Evolutionary conservation across 2,329 filamentous ascomycete species (phyloP), one percentile per base, ranked within the genome.

Genomic region (Pezicula radicicola): DNA sequence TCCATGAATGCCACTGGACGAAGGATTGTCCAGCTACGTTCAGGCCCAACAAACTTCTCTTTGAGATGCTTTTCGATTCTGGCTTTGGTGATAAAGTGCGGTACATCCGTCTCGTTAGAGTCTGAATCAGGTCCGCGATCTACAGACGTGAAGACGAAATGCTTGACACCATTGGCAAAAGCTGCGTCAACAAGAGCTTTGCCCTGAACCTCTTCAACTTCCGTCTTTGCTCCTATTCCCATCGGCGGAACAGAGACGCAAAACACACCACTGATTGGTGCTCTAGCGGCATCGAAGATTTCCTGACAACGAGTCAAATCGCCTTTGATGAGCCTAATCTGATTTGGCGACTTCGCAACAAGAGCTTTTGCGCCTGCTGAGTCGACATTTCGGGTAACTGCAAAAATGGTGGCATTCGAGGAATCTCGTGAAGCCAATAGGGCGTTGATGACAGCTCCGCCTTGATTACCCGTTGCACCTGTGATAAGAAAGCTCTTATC

Each of bases 61-160:
- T 74, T 63, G n/a, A 84, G 69, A 56, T 83, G 71, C 49, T 76
- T 66, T 63, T 84, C 81, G 55, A 83, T 79, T n/a, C 75, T 63
- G 56, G 76, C 72, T 60, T 84, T 84, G 57, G 63, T 68, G 39
- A 73, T 71, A 64, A 84, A 84, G 63, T 83, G 79, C 0, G 78
- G 77, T 46, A 83, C 68, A 3, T 68, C 52, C 3, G 79, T 82
- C 0, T 74, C 69, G 54, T 72, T 71, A 9, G 71, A 71, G 48
- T 74, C 70, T 52, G 71, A 73, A 7, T 65, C 64, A 21, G 58
- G 40, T 40, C 79, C 78, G 46, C 81, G 77, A 52, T 84, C 81
- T n/a, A 82, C 77, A 45, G 75, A 79, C 3, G 72, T 76, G 64
- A 81, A 83, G 48, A 84, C 72, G 56, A 84, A 82, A 59, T 78